Conservation (phyloP, 1,284 basidiomycete genomes). For the Papiliotrema laurentii region DNA sequence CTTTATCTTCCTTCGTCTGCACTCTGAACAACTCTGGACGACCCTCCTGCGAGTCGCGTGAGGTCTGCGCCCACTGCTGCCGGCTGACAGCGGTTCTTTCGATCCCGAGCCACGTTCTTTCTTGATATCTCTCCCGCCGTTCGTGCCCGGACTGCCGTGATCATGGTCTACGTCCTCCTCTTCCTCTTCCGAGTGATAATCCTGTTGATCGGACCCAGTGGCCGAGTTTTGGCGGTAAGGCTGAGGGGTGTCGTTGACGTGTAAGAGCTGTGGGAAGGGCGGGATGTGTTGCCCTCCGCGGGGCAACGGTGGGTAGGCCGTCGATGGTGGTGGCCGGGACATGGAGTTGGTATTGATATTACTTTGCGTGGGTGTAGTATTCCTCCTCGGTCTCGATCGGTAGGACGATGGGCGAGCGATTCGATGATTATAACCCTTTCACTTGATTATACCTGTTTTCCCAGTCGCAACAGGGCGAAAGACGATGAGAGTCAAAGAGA, state of each 20-base stretch:
- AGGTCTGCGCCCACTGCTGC: slow-evolving; percentile 14
- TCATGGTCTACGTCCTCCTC: background rate
- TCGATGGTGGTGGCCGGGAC: slow-evolving; percentile 27
- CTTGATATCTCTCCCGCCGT: no score
- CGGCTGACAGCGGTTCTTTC: background rate
- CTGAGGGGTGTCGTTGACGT: slow-evolving; percentile 20
- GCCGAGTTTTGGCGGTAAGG: background rate
- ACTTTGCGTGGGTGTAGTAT: no score
- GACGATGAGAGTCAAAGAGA: no score
- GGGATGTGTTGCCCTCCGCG: slow-evolving; percentile 27
- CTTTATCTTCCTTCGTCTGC: slow-evolving; percentile 48
- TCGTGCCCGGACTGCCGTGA: no score
- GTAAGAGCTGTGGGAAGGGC: slow-evolving; percentile 35
- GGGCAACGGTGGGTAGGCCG: slow-evolving; percentile 25
- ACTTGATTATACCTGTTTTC: no score
- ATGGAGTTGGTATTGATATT: no score
- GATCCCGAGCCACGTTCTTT: no score
- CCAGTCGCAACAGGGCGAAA: no score
- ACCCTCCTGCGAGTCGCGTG: slow-evolving; percentile 42
- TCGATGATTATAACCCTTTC: no score
- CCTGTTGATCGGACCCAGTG: background rate
- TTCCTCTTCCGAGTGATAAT: slow-evolving; percentile 2
- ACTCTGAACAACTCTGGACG: slow-evolving; percentile 50
- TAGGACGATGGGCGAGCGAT: no score
- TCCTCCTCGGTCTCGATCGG: no score